Evolutionary conservation across 257 asterid genomes (phyloP).

Genomic region (Knoxia roxburghii): DNA sequence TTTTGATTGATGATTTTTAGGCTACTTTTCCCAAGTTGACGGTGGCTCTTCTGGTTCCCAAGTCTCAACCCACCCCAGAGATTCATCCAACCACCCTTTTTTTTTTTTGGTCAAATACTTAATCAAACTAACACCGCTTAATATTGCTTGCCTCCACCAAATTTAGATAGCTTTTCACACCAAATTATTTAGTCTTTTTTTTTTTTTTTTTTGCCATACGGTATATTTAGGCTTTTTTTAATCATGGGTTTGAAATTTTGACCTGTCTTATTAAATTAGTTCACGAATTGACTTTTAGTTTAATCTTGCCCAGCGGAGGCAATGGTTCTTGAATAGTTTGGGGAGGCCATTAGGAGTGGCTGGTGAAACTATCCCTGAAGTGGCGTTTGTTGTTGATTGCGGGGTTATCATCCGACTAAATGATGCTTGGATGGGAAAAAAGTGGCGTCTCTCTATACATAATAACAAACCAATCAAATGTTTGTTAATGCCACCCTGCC

Average conservation of each 20-base stretch:
- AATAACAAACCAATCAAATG: no score
- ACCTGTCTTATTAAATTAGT: no score
- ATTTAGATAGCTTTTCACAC: background rate
- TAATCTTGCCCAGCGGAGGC: background rate
- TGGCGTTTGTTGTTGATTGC: background rate
- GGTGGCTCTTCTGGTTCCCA: slow-evolving; percentile 1
- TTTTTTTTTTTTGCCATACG: no score
- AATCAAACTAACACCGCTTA: background rate
- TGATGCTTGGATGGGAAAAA: background rate
- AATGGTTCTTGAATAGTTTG: background rate
- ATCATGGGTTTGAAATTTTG: no score
- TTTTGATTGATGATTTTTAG: background rate
- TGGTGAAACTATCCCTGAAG: background rate
- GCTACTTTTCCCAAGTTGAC: slow-evolving; percentile 2
- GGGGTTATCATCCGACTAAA: background rate
- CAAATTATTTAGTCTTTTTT: no score
- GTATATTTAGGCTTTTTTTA: background rate
- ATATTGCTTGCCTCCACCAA: background rate
- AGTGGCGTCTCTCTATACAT: background rate
- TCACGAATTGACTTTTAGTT: no score
- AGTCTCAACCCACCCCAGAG: background rate
- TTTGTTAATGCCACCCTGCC: no score
- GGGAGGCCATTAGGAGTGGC: slow-evolving; percentile 6
- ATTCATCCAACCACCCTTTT: slow-evolving; percentile 14
- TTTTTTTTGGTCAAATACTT: slow-evolving; percentile 10